Conservation (phyloP, 1,284 basidiomycete genomes). For the Tranzscheliella williamsii region DNA sequence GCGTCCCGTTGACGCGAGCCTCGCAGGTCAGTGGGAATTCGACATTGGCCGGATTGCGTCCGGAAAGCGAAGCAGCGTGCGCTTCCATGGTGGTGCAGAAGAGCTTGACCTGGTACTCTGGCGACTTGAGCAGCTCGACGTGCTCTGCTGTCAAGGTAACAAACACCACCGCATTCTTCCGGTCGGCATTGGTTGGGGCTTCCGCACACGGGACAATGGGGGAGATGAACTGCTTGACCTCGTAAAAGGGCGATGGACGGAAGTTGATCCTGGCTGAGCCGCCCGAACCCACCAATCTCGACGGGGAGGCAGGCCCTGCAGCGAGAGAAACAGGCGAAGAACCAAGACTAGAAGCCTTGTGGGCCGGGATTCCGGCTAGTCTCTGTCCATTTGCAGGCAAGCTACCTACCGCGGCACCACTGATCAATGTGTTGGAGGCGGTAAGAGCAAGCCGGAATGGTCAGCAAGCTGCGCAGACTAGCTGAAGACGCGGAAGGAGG, state of each 20-base stretch:
- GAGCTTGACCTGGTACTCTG: slow-evolving; percentile 36
- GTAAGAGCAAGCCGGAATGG: no score
- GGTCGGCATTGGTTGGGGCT: slow-evolving; percentile 38
- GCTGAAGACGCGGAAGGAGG: no score
- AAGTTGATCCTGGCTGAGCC: slow-evolving; percentile 34
- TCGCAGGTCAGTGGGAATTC: slow-evolving; percentile 56
- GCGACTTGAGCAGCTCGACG: slow-evolving; percentile 18
- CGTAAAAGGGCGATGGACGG: slow-evolving; percentile 50
- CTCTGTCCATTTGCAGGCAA: slow-evolving; percentile 19
- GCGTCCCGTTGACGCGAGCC: slow-evolving; percentile 42
- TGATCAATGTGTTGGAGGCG: no score
- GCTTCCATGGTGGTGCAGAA: slow-evolving; percentile 50
- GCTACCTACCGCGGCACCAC: no score
- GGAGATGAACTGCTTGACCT: slow-evolving; percentile 45
- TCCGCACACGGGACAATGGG: slow-evolving; percentile 39
- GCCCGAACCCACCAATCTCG: slow-evolving; percentile 8
- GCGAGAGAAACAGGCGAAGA: slow-evolving; percentile 18
- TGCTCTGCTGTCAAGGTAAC: slow-evolving; percentile 36
- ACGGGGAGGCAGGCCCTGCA: slow-evolving; percentile 3
- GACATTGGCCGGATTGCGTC: slow-evolving; percentile 30
- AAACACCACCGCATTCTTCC: slow-evolving; percentile 27
- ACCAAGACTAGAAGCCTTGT: slow-evolving; percentile 15
- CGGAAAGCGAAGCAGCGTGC: slow-evolving; percentile 37
- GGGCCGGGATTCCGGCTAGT: slow-evolving; percentile 17
- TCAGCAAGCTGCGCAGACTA: no score